Percentiles rank a stretch among this genome's conserved stretches.
Conservation (phyloP, 73 alveolate species). For the Paramecium tetraurelia region DNA sequence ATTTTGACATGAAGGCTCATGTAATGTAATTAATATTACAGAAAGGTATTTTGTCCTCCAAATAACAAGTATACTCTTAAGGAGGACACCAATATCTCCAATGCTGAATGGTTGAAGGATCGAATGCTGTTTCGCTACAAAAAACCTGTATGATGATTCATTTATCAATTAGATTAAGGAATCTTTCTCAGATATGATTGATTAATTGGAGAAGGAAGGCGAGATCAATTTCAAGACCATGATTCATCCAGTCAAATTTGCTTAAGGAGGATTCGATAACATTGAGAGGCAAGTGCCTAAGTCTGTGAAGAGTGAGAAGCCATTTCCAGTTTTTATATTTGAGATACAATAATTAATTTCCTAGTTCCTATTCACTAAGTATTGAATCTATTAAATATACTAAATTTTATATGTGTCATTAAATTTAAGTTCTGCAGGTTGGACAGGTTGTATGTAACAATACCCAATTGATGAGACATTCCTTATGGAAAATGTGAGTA, state of each 20-base stretch:
- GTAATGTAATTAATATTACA: neutral
- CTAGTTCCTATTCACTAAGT: slow-evolving; percentile 36
- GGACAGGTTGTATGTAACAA: slow-evolving; percentile 13
- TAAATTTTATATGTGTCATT: neutral
- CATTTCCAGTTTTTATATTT: neutral
- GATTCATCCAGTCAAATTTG: neutral
- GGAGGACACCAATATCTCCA: neutral
- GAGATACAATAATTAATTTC: neutral
- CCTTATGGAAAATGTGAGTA: slow-evolving; percentile 3
- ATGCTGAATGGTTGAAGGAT: slow-evolving; percentile 13
- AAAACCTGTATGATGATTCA: neutral
- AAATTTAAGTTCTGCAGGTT: neutral
- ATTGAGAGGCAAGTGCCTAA: neutral
- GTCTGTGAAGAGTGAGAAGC: slow-evolving; percentile 17
- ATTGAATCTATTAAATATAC: neutral
- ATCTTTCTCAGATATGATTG: slow-evolving; percentile 6
- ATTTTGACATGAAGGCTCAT: slow-evolving; percentile 21
- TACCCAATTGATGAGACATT: neutral
- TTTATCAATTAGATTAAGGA: neutral
- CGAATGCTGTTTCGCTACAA: neutral
- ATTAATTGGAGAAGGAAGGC: neutral
- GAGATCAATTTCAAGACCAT: neutral
- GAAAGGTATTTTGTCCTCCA: slow-evolving; percentile 36
- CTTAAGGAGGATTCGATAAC: neutral
- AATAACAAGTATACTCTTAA: slow-evolving; percentile 9